Conservation (phyloP, 257 asterid species). For the Scutellaria galericulata region DNA sequence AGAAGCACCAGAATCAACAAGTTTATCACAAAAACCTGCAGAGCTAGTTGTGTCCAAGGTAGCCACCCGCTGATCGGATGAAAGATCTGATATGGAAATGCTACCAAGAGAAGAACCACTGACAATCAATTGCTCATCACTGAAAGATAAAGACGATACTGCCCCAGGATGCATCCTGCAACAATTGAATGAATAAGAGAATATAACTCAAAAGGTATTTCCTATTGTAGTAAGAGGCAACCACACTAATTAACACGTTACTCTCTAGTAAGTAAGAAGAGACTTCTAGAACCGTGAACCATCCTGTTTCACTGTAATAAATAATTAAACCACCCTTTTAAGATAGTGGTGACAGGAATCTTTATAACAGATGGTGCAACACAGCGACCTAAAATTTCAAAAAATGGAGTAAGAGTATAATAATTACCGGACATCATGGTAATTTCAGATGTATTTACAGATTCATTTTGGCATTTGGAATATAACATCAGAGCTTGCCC, state of each 20-base stretch:
- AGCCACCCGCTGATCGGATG: slow-evolving; percentile 81
- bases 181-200: slow-evolving; percentile 18
- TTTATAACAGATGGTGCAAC: neutral
- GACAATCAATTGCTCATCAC: slow-evolving; percentile 80
- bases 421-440: slow-evolving; percentile 1
- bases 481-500: slow-evolving; percentile 11
- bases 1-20: slow-evolving; percentile 10
- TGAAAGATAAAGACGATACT: slow-evolving; percentile 70
- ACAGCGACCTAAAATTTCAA: neutral
- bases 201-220: neutral
- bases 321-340: slow-evolving; percentile 17
- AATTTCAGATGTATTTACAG: slow-evolving; percentile 6
- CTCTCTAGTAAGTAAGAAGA: slow-evolving; percentile 20
- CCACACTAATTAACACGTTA: slow-evolving; percentile 19
- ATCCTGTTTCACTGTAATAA: neutral
- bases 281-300: slow-evolving; percentile 12
- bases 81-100: slow-evolving; percentile 86
- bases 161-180: slow-evolving; percentile 90
- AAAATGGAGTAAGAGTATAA: neutral
- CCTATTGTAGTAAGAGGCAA: slow-evolving; percentile 4
- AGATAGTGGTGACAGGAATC: slow-evolving; percentile 5
- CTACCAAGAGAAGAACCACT: slow-evolving; percentile 88
- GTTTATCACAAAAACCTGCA: slow-evolving; percentile 58
- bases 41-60: slow-evolving; percentile 54
- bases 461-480: slow-evolving; percentile 1